Evolutionary conservation across 2,329 filamentous ascomycete genomes (phyloP).

Genomic region (Paecilomyces variotii): DNA sequence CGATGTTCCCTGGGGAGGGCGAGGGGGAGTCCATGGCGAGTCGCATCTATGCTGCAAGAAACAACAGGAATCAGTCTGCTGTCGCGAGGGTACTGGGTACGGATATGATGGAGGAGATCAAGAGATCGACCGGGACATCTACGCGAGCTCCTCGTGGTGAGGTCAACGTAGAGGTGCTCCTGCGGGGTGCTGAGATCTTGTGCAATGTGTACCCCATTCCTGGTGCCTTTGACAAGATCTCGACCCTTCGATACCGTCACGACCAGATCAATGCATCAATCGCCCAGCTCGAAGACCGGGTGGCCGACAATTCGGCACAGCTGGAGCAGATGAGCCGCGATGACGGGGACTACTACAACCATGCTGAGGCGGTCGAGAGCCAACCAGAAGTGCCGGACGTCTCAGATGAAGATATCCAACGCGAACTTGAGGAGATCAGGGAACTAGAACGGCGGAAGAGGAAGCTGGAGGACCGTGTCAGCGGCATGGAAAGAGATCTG

Average conservation of each 20-base stretch:
- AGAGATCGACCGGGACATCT: conserved; percentile 50
- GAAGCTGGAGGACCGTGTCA: conserved; percentile 55
- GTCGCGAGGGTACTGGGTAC: conserved; percentile 84
- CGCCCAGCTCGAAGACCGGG: conserved; percentile 69
- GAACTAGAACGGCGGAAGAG: conserved; percentile 58
- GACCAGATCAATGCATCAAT: conserved; percentile 64
- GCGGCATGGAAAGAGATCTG: conserved; percentile 60
- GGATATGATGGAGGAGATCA: conserved; percentile 75
- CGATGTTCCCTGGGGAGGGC: conserved; percentile 36
- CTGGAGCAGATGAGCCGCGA: conserved; percentile 62
- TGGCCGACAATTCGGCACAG: conserved; percentile 66
- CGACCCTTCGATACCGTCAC: conserved; percentile 62
- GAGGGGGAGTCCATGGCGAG: conserved; percentile 36
- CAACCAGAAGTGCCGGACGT: conserved; percentile 18
- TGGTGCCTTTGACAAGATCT: conserved; percentile 70
- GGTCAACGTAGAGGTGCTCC: conserved; percentile 75
- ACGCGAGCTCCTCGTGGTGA: conserved; percentile 52
- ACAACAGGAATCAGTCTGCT: conserved; percentile 65
- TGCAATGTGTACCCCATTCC: conserved; percentile 79
- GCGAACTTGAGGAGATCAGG: conserved; percentile 47
- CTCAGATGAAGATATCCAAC: conserved; percentile 36
- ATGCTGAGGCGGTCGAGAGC: conserved; percentile 39
- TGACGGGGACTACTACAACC: conserved; percentile 47
- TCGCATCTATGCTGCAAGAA: conserved; percentile 41
- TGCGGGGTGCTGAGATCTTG: conserved; percentile 82